Evolutionary conservation across 768 basidiomycete species (phyloP).

Genomic region (Lentinula sp.): DNA sequence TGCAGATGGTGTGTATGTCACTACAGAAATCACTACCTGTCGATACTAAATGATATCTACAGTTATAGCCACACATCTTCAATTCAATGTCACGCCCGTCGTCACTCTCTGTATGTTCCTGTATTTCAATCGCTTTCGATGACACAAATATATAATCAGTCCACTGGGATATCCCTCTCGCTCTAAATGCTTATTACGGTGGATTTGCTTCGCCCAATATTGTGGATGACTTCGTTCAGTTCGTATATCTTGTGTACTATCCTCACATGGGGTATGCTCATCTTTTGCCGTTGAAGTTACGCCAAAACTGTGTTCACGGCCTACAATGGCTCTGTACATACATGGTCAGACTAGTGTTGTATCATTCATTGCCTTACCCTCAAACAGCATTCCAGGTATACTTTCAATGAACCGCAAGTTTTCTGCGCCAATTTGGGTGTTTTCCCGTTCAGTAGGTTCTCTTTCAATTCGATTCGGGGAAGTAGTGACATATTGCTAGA

Average conservation of each 20-base stretch:
- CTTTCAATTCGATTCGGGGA: neutral
- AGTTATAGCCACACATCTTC: slow-evolving; percentile 41
- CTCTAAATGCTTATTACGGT: slow-evolving; percentile 42
- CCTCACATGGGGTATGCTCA: neutral
- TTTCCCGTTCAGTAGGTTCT: slow-evolving; percentile 35
- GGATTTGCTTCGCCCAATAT: slow-evolving; percentile 40
- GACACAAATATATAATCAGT: slow-evolving; percentile 17
- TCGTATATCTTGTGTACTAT: slow-evolving; percentile 5
- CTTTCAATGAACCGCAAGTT: slow-evolving; percentile 47
- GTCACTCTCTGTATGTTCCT: slow-evolving; percentile 40
- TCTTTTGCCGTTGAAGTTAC: slow-evolving; percentile 24
- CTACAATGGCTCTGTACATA: slow-evolving; percentile 42
- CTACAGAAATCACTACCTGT: no score
- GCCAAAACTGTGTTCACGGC: slow-evolving; percentile 44
- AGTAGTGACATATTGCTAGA: slow-evolving; percentile 18
- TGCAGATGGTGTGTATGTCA: slow-evolving; percentile 27
- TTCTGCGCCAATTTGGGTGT: slow-evolving; percentile 30
- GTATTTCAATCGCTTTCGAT: neutral
- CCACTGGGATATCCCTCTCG: slow-evolving; percentile 45
- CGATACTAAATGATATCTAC: neutral
- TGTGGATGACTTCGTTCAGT: slow-evolving; percentile 45
- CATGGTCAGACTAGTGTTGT: slow-evolving; percentile 24
- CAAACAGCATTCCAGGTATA: slow-evolving; percentile 28
- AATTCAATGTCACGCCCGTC: slow-evolving; percentile 37
- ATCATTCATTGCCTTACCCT: neutral